Evolutionary conservation across 495 filamentous ascomycete genomes (phyloP).

Genomic region (Cercophora sp.): DNA sequence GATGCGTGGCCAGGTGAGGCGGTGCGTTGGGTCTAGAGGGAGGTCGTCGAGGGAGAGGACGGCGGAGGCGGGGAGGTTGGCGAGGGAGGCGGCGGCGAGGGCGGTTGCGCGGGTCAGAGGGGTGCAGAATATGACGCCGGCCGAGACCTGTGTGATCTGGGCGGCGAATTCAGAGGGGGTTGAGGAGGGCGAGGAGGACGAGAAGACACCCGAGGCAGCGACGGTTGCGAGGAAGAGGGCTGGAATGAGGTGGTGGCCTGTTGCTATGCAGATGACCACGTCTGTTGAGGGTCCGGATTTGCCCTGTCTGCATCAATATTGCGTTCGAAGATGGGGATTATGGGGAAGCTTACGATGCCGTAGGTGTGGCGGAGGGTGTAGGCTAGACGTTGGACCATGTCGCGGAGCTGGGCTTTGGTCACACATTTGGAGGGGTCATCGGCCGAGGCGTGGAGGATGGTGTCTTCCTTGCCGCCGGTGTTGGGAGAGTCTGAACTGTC

Average conservation of each 20-base stretch:
- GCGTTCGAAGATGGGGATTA: too few relatives aligned
- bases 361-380: slow-evolving; percentile 44
- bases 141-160: slow-evolving; percentile 41
- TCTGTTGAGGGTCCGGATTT: slow-evolving; percentile 48
- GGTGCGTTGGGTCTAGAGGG: slow-evolving; percentile 15
- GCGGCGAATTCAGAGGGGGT: slow-evolving; percentile 41
- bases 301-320: too few relatives aligned
- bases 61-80: slow-evolving; percentile 45
- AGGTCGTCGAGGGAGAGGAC: slow-evolving; percentile 32
- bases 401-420: slow-evolving; percentile 45
- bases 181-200: slow-evolving; percentile 38
- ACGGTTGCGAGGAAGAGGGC: slow-evolving; percentile 46
- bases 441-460: slow-evolving; percentile 36
- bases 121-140: slow-evolving; percentile 53
- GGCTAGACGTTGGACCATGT: slow-evolving; percentile 41
- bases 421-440: slow-evolving; percentile 42
- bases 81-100: slow-evolving; percentile 54
- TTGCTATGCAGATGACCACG: slow-evolving; percentile 47
- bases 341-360: slow-evolving; percentile 43
- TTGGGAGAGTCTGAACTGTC: slow-evolving; percentile 1
- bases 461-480: slow-evolving; percentile 17
- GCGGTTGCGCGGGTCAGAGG: slow-evolving; percentile 49
- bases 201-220: slow-evolving; percentile 49
- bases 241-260: slow-evolving; percentile 45
- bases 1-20: slow-evolving; percentile 42